These are phyloP conservation scores for Crithidia acanthocephali DNA, from an alignment of 208 protist genomes.

Conservation along the genomic window DNA sequence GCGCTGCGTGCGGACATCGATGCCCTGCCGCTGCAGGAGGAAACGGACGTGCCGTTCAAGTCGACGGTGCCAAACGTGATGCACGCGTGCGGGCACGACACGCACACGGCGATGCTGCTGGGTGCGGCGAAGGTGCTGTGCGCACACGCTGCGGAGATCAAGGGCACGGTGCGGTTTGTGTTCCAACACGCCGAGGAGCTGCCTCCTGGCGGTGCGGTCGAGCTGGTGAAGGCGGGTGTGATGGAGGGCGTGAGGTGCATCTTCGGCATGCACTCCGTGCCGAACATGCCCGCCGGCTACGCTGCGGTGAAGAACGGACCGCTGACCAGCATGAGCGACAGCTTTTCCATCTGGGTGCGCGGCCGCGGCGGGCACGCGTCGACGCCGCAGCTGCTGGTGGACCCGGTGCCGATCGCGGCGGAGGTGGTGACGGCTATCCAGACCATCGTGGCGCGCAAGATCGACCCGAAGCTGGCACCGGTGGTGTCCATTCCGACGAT, in stretches of 20 bases:
- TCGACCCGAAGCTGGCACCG: constrained; percentile 42
- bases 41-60: constrained; percentile 65
- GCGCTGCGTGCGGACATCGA: constrained; percentile 78
- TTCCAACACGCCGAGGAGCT: constrained; percentile 79
- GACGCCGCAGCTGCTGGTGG: constrained; percentile 55
- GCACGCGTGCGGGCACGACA: constrained; percentile 76
- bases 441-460: constrained; percentile 61
- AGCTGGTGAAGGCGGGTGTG: constrained; percentile 52
- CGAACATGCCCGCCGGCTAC: constrained; percentile 30
- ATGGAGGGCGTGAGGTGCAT: constrained; percentile 61
- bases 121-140: constrained; percentile 76
- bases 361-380: constrained; percentile 66
- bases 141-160: constrained; percentile 41
- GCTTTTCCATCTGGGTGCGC: constrained; percentile 49
- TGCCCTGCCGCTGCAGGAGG: constrained; percentile 67
- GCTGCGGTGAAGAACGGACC: constrained; percentile 26
- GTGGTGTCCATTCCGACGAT: constrained; percentile 65
- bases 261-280: constrained; percentile 49
- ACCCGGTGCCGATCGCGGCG: constrained; percentile 55
- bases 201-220: constrained; percentile 55
- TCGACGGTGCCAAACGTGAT: constrained; percentile 60
- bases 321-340: constrained; percentile 32
- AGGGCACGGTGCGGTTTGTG: constrained; percentile 69
- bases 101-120: constrained; percentile 70
- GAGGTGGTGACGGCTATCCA: constrained; percentile 60